phyloP scores from a whole-genome alignment of 441 rosid genomes.

The Eutrema salsugineum region DNA sequence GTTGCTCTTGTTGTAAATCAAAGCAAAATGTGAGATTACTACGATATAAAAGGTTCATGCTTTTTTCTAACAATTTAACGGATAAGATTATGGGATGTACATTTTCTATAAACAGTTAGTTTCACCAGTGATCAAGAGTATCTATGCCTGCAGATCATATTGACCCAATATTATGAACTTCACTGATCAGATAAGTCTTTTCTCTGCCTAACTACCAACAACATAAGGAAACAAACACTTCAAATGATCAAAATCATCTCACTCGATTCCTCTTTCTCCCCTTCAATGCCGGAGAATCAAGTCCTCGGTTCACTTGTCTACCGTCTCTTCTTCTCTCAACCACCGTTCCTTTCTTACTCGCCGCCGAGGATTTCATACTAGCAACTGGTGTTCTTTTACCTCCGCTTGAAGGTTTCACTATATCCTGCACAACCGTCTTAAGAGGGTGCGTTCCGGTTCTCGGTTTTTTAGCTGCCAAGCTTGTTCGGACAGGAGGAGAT shows the following conservation, averaged over 20 bases:
- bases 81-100: background rate
- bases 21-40: background rate
- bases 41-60: background rate
- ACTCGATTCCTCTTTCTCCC: slow-evolving; percentile 17
- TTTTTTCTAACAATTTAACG: background rate
- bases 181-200: background rate
- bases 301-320: slow-evolving; percentile 15
- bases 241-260: slow-evolving; percentile 5
- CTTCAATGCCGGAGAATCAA: background rate
- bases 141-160: background rate
- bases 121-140: background rate
- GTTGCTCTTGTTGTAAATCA: background rate
- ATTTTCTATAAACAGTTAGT: slow-evolving; percentile 6
- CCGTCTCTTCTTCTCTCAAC: slow-evolving; percentile 34
- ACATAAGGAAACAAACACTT: background rate
- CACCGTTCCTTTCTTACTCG: slow-evolving; percentile 34
- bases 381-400: slow-evolving; percentile 39
- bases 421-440: slow-evolving; percentile 15
- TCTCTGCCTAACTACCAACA: slow-evolving; percentile 25
- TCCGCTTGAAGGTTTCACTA: slow-evolving; percentile 26
- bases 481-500: slow-evolving; percentile 11
- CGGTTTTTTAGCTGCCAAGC: slow-evolving; percentile 15
- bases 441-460: slow-evolving; percentile 11
- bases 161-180: background rate
- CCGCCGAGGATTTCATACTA: slow-evolving; percentile 36